These are phyloP conservation scores for Leptosphaerulina australis DNA, from an alignment of 2,329 filamentous ascomycete species.

Conservation along the genomic window DNA sequence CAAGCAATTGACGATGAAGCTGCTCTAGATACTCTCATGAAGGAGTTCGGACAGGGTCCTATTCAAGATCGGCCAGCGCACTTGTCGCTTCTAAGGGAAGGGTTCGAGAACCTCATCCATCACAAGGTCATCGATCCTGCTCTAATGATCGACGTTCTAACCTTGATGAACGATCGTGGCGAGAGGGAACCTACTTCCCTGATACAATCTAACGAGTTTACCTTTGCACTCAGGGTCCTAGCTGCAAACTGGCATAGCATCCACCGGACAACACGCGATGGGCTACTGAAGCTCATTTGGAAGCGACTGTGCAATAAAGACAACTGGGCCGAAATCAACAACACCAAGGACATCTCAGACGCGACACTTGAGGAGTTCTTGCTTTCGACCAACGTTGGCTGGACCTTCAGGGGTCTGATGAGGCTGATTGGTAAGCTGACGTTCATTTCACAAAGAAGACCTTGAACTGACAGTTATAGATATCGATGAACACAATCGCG, in stretches of 20 bases:
- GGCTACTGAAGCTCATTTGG: constrained; percentile 74
- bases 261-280: constrained; percentile 53
- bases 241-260: constrained; percentile 60
- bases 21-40: constrained; percentile 76
- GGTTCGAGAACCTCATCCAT: constrained; percentile 71
- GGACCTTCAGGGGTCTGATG: constrained; percentile 68
- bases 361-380: constrained; percentile 67
- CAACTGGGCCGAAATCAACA: constrained; percentile 81
- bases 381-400: constrained; percentile 67
- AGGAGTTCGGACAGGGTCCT: constrained; percentile 63
- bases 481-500: constrained; percentile 8
- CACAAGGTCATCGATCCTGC: constrained; percentile 69
- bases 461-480: constrained; percentile 20
- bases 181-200: constrained; percentile 46
- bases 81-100: constrained; percentile 72
- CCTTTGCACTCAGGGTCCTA: constrained; percentile 69
- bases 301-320: constrained; percentile 82
- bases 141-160: constrained; percentile 75
- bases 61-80: constrained; percentile 68
- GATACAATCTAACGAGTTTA: constrained; percentile 69
- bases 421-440: constrained; percentile 62
- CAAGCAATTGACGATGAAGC: constrained; percentile 80
- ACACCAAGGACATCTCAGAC: constrained; percentile 76
- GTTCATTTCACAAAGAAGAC: background rate
- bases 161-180: constrained; percentile 69